A percentile compares a stretch with the other conserved stretches of the same genome.
These are phyloP conservation scores for Kockiozyma suomiensis DNA, from an alignment of 805 yeast species.

Conservation along the genomic window DNA sequence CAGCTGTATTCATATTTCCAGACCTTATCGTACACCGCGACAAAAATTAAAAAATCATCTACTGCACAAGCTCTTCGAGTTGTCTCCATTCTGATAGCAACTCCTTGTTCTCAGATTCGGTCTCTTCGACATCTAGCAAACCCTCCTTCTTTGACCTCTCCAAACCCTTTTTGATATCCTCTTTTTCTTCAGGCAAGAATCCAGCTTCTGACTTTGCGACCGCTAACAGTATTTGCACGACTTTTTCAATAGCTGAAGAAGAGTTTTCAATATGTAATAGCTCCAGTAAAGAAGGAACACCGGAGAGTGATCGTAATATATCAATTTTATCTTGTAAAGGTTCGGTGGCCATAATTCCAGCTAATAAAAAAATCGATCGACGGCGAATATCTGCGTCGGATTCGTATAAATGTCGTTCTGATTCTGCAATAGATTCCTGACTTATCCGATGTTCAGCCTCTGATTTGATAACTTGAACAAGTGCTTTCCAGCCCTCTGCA, in stretches of 20 bases:
- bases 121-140: conserved; percentile 21
- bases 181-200: conserved; percentile 28
- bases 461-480: conserved; percentile 17
- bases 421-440: neutral
- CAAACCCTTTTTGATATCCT: conserved; percentile 20
- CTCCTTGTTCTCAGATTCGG: conserved; percentile 8
- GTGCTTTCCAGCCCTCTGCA: conserved; percentile 61
- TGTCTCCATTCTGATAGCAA: conserved; percentile 30
- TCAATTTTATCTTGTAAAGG: conserved; percentile 28
- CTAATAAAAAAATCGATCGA: conserved; percentile 29
- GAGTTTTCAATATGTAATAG: conserved; percentile 25
- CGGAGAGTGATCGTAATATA: conserved; percentile 20
- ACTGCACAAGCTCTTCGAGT: conserved; percentile 18
- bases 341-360: conserved; percentile 32
- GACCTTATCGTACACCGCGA: conserved; percentile 1
- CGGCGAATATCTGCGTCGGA: conserved; percentile 22
- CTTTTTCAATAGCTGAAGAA: conserved; percentile 27
- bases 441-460: conserved; percentile 7
- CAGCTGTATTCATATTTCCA: too few relatives aligned
- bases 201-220: conserved; percentile 28
- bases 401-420: conserved; percentile 19
- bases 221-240: conserved; percentile 24
- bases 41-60: too few relatives aligned
- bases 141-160: conserved; percentile 30
- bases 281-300: conserved; percentile 24